phyloP scores from a whole-genome alignment of 345 rosid species.

The Aquilaria sinensis region DNA sequence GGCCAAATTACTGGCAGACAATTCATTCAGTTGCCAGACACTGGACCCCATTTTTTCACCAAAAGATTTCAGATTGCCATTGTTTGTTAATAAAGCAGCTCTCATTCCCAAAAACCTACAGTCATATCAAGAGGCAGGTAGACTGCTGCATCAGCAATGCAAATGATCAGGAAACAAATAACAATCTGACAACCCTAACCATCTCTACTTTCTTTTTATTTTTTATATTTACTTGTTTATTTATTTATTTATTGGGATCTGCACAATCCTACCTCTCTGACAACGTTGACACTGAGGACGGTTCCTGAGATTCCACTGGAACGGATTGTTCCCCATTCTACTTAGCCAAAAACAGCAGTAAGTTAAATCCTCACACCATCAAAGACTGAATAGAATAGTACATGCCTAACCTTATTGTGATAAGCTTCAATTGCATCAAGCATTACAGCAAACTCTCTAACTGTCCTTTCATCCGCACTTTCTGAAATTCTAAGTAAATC shows the following conservation, averaged over 20 bases:
- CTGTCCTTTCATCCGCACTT: constrained; percentile 64
- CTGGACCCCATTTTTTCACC: constrained; percentile 46
- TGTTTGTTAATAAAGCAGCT: constrained; percentile 58
- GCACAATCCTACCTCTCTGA: constrained; percentile 45
- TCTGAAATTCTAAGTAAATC: constrained; percentile 60
- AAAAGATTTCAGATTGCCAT: constrained; percentile 39
- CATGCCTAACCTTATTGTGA: constrained; percentile 31
- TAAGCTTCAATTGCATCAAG: constrained; percentile 56
- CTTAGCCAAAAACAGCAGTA: constrained; percentile 11
- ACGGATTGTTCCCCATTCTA: constrained; percentile 32
- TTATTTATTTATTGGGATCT: too few species aligned
- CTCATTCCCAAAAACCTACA: constrained; percentile 83
- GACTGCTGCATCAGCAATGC: background rate
- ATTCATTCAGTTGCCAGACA: constrained; percentile 29
- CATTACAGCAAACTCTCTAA: constrained; percentile 66
- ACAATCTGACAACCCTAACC: too few species aligned
- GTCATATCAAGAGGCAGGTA: constrained; percentile 3
- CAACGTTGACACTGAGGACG: constrained; percentile 26
- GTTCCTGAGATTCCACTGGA: constrained; percentile 18
- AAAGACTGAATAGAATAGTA: background rate
- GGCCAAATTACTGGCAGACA: constrained; percentile 26
- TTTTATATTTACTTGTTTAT: too few species aligned
- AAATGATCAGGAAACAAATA: background rate
- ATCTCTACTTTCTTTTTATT: too few species aligned
- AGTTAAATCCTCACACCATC: background rate